Percentiles rank a stretch among this genome's conserved stretches.
Conservation (phyloP, 2,329 filamentous ascomycete species). For the Neocucurbitaria cava region DNA sequence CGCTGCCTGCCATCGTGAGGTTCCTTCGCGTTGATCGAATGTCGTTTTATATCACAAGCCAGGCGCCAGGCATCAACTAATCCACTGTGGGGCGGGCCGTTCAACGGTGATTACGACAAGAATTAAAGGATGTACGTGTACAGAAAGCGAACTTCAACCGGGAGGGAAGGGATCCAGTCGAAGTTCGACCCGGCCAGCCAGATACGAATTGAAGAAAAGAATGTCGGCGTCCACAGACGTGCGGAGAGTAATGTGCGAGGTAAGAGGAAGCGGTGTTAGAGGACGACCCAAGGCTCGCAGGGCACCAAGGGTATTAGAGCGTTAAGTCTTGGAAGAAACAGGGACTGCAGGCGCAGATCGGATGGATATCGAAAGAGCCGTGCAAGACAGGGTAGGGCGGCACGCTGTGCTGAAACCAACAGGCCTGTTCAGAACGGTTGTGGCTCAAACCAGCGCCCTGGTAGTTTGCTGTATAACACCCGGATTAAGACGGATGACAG, state of each 20-base stretch:
- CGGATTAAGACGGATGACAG: slow-evolving; percentile 38
- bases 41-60: slow-evolving; percentile 13
- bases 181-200: slow-evolving; percentile 52
- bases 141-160: slow-evolving; percentile 42
- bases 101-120: slow-evolving; percentile 44
- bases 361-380: slow-evolving; percentile 40
- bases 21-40: background rate
- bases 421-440: slow-evolving; percentile 36
- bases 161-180: slow-evolving; percentile 43
- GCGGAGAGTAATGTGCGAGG: slow-evolving; percentile 35
- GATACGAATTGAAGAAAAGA: slow-evolving; percentile 51
- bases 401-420: slow-evolving; percentile 47
- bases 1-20: slow-evolving; percentile 22
- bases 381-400: slow-evolving; percentile 37
- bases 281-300: slow-evolving; percentile 40
- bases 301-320: slow-evolving; percentile 47
- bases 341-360: slow-evolving; percentile 40
- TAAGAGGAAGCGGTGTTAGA: slow-evolving; percentile 38
- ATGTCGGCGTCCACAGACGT: slow-evolving; percentile 44
- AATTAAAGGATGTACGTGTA: slow-evolving; percentile 44
- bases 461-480: slow-evolving; percentile 39
- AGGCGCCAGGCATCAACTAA: slow-evolving; percentile 19
- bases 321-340: slow-evolving; percentile 31
- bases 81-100: slow-evolving; percentile 23
- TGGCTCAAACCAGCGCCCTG: slow-evolving; percentile 46